Evolutionary conservation across 2,329 filamentous ascomycete species (phyloP), one percentile per base, ranked within the genome.

Genomic region (Cytospora schulzeri): DNA sequence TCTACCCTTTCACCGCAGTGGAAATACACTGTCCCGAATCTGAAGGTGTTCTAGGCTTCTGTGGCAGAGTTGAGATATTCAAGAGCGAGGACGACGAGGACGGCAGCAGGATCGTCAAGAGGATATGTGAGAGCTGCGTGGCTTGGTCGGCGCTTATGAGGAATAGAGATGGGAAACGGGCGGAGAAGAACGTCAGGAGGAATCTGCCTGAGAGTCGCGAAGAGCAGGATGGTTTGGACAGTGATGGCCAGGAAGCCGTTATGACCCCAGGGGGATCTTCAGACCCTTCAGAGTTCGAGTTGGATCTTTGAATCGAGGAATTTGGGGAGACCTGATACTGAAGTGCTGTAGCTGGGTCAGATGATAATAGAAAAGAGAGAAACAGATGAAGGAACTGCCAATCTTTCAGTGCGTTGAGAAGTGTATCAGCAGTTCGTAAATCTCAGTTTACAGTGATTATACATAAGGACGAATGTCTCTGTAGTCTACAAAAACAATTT

Each of bases 101-200:
- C 0, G 59, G 35, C 8, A 28, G 15, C 4, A 48, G 19, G 35
- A 61, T 61, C 9, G 59, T 55, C 12, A 61, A 61, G 38, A 51
- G 51, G 14, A 28, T 61, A 4, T 61, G 59, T 28, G 59, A 61
- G 38, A 22, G 54, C 26, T 61, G 59, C 2, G 35, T 50, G n/a
- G 59, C 59, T 1, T 61, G 51, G 35, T 55, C 59, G 8, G 59
- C 59, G 17, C 51, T 61, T 9, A 50, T 55, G 59, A 45, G 59
- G 33, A 29, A 26, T 29, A 35, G 24, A 28, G 33, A 48, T 6
- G 59, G 59, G 24, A 26, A 52, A 15, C 26, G 12, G 51, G 14
- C 51, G 12, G 26, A 52, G 11, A n/a, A 29, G 4, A 54, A n/a
- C 22, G 3, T n/a, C n/a, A n/a, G 51, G 15, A 24, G 14, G n/a